These are phyloP conservation scores for Trichosanthes truncata DNA, from an alignment of 306 rosid genomes.

Conservation along the genomic window DNA sequence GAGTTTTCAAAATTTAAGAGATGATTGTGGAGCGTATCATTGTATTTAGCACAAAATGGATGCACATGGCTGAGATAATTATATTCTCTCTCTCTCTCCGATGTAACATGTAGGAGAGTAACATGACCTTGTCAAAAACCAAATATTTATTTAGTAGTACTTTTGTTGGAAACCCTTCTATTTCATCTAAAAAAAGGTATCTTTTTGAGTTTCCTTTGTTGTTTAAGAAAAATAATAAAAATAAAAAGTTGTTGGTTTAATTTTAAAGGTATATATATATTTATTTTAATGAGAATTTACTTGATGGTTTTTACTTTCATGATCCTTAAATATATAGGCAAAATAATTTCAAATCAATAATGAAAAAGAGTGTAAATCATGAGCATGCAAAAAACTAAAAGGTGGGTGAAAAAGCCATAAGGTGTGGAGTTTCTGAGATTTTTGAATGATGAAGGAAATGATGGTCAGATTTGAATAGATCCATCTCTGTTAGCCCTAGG, in stretches of 20 bases:
- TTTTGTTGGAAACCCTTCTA: neutral
- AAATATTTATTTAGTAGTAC: neutral
- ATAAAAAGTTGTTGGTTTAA: neutral
- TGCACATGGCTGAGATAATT: slow-evolving; percentile 40
- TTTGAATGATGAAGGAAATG: slow-evolving; percentile 26
- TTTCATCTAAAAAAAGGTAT: neutral
- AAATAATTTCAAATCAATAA: neutral
- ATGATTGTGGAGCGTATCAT: slow-evolving; percentile 28
- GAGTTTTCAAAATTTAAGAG: slow-evolving; percentile 17
- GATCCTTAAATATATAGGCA: neutral
- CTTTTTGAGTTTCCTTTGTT: neutral
- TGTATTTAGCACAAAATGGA: slow-evolving; percentile 28
- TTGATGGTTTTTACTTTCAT: neutral
- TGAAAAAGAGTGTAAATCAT: neutral
- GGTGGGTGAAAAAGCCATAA: neutral
- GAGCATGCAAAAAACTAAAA: slow-evolving; percentile 6
- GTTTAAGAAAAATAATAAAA: neutral
- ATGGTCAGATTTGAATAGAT: slow-evolving; percentile 12
- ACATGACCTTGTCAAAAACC: neutral
- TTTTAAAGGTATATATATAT: neutral
- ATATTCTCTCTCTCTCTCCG: slow-evolving; percentile 18
- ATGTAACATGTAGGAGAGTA: neutral
- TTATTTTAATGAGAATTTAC: neutral
- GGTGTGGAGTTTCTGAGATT: slow-evolving; percentile 6
- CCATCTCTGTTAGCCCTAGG: slow-evolving; percentile 8